phyloP scores from a whole-genome alignment of 2,329 filamentous ascomycete genomes.

The Monosporascus sp. region DNA sequence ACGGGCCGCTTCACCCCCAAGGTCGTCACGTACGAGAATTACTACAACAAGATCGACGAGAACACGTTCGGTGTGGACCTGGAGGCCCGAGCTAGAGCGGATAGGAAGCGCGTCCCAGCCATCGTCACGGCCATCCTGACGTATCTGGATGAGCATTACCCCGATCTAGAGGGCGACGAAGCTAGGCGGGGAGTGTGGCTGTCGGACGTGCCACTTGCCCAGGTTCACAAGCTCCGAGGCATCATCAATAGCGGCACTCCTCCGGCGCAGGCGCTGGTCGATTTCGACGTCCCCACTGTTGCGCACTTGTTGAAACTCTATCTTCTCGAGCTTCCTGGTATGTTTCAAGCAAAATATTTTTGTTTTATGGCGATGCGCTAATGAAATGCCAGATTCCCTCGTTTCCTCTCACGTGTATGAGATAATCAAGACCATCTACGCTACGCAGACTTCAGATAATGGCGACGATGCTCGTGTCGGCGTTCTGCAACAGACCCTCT shows the following conservation, averaged over 20 bases:
- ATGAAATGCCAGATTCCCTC: constrained; percentile 67
- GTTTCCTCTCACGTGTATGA: constrained; percentile 98
- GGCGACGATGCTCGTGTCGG: constrained; percentile 76
- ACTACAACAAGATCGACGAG: constrained; percentile 96
- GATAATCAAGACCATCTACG: constrained; percentile 96
- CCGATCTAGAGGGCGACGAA: constrained; percentile 94
- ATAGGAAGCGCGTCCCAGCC: constrained; percentile 90
- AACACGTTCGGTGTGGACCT: constrained; percentile 97
- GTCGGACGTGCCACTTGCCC: constrained; percentile 78
- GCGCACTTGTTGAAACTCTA: constrained; percentile 92
- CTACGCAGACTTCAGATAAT: constrained; percentile 69
- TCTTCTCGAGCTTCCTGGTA: constrained; percentile 87
- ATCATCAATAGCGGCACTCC: constrained; percentile 82
- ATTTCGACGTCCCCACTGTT: constrained; percentile 91
- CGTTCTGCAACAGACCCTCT: constrained; percentile 91
- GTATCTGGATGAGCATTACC: constrained; percentile 94
- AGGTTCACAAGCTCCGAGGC: constrained; percentile 78
- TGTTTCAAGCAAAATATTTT: constrained; percentile 25
- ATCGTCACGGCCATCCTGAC: constrained; percentile 90
- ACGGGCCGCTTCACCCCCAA: constrained; percentile 89
- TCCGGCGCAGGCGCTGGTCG: constrained; percentile 68
- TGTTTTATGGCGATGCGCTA: constrained; percentile 15
- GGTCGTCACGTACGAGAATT: constrained; percentile 94
- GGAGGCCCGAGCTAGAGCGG: constrained; percentile 87
- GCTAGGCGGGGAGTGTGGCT: constrained; percentile 90